These are phyloP conservation scores for Blastomyces gilchristii DNA, from an alignment of 2,329 filamentous ascomycete species.

Conservation along the genomic window DNA sequence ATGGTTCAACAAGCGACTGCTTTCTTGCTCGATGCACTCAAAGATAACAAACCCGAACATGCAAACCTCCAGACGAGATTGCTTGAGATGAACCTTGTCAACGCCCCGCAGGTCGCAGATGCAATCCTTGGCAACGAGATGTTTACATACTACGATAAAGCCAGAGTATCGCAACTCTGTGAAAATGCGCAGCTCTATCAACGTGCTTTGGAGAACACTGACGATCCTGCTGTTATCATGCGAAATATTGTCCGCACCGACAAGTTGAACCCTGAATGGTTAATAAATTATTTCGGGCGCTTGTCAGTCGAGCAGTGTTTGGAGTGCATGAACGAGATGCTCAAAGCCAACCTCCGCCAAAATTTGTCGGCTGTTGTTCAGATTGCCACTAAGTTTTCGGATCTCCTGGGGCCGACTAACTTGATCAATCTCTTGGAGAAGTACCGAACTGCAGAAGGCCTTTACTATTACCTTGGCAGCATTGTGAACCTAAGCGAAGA, in stretches of 20 bases:
- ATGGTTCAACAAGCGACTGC: slow-evolving; percentile 97
- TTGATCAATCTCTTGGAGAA: slow-evolving; percentile 94
- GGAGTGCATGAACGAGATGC: slow-evolving; percentile 91
- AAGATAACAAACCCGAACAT: slow-evolving; percentile 90
- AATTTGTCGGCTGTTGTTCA: slow-evolving; percentile 92
- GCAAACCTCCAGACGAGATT: slow-evolving; percentile 86
- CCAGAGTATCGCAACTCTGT: slow-evolving; percentile 78
- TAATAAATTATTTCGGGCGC: slow-evolving; percentile 85
- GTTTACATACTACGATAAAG: slow-evolving; percentile 94
- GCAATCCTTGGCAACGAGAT: slow-evolving; percentile 97
- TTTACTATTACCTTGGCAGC: slow-evolving; percentile 96
- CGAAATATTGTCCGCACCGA: slow-evolving; percentile 74
- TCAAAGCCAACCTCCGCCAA: slow-evolving; percentile 91
- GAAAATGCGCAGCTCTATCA: slow-evolving; percentile 83
- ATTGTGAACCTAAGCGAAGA: slow-evolving; percentile 97
- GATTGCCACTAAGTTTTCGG: slow-evolving; percentile 94
- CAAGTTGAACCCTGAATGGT: slow-evolving; percentile 82
- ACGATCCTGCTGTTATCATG: slow-evolving; percentile 83
- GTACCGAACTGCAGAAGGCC: slow-evolving; percentile 90
- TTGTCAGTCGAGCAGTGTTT: slow-evolving; percentile 91
- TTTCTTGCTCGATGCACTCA: slow-evolving; percentile 91
- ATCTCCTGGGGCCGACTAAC: slow-evolving; percentile 75
- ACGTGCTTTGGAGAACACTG: slow-evolving; percentile 86
- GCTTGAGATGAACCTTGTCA: slow-evolving; percentile 94
- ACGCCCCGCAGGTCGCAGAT: slow-evolving; percentile 93